A percentile compares a stretch with the other conserved stretches of the same genome.
Evolutionary conservation across 257 asterid genomes (phyloP).

Genomic region (Solanum okadae): DNA sequence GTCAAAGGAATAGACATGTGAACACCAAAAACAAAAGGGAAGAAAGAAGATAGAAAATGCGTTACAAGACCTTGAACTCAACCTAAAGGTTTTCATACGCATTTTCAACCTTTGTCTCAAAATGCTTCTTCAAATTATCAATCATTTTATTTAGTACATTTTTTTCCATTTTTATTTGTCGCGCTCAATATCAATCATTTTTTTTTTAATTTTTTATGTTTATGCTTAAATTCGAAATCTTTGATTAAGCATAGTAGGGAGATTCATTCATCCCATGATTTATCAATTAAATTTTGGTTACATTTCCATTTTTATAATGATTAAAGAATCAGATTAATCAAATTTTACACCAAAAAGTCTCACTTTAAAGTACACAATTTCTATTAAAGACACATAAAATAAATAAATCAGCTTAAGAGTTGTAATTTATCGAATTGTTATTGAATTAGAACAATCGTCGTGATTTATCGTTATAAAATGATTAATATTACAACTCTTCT

Average conservation of each 20-base stretch:
- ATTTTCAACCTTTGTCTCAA: neutral
- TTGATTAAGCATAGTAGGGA: neutral
- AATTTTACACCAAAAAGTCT: neutral
- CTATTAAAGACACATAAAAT: neutral
- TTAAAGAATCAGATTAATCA: fast-evolving
- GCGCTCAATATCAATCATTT: no score
- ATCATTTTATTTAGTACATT: neutral
- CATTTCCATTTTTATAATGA: neutral
- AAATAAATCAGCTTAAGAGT: neutral
- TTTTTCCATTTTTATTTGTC: no score
- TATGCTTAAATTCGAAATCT: neutral
- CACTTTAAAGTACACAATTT: neutral
- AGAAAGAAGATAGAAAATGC: neutral
- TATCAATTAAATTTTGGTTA: neutral
- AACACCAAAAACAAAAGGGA: neutral
- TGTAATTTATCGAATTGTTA: neutral
- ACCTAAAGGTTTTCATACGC: neutral
- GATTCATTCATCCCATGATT: neutral
- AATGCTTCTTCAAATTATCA: neutral
- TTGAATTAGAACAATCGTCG: neutral
- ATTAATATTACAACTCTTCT: neutral
- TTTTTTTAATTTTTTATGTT: neutral
- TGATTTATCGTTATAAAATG: neutral
- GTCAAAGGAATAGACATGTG: neutral
- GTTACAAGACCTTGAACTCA: neutral